A percentile compares a stretch with the other conserved stretches of the same genome.
Evolutionary conservation across 78 protist genomes (phyloP).

Genomic region (Dictyostelium firmibasis): DNA sequence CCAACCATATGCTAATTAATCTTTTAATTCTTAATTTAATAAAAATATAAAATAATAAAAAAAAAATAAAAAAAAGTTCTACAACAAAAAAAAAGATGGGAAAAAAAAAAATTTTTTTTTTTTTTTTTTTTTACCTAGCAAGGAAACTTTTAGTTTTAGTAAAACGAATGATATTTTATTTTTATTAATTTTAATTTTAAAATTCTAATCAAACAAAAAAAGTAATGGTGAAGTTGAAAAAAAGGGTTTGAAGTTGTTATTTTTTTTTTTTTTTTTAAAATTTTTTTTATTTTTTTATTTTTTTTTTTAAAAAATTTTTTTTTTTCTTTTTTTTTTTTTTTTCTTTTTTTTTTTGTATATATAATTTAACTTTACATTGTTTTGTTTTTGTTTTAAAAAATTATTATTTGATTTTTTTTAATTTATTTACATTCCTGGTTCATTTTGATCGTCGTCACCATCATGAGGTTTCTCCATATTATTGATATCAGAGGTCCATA

Average conservation of each 20-base stretch:
- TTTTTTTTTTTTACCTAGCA: too few relatives aligned
- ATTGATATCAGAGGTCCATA: constrained; percentile 94
- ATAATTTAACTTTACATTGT: background rate
- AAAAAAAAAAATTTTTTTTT: too few relatives aligned
- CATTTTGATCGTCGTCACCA: background rate
- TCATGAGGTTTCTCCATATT: background rate
- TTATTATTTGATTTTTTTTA: background rate
- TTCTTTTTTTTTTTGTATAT: background rate
- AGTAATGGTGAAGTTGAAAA: too few relatives aligned
- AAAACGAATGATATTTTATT: too few relatives aligned
- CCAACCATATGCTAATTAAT: constrained; percentile 14
- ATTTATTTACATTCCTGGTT: constrained; percentile 17
- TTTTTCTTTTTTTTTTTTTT: too few relatives aligned
- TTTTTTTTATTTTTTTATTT: too few relatives aligned
- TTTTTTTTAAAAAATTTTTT: too few relatives aligned
- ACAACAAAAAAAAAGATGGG: background rate
- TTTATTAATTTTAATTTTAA: too few relatives aligned
- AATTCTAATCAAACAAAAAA: too few relatives aligned
- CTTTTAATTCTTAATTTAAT: background rate
- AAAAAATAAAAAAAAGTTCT: background rate
- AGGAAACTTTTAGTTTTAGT: too few relatives aligned
- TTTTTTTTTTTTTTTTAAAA: too few relatives aligned
- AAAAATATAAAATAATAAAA: background rate
- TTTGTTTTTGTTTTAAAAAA: background rate
- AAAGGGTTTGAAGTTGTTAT: background rate